Evolutionary conservation across 352 stramenopile genomes (phyloP), one percentile per base, ranked within the genome.

Genomic region (Phytopythium chamaehyphon): DNA sequence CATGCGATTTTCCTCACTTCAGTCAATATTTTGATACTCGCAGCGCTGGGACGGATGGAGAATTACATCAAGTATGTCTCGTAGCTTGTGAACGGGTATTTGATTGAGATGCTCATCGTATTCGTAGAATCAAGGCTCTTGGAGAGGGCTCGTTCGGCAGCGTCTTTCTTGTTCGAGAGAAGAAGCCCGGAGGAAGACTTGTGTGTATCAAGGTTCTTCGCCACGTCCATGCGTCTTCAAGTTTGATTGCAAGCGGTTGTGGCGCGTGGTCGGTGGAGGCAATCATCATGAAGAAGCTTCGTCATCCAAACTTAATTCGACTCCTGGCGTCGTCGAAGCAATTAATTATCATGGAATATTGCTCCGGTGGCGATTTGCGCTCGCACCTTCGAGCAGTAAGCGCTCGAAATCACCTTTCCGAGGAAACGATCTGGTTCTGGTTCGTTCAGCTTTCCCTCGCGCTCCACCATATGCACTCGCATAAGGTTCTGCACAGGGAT

Each of bases 311-410:
- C 64, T 86, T 98, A 57, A 89, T 98, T 33, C 76, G 77, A n/a
- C 92, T 96, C 57, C 61, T 90, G 12, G 66, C 89, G 24, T 63
- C 72, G 5, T 57, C 59, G 3, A 59, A 71, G 26, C 51, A 58
- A 85, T 90, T 75, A 49, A 96, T 98, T 40, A 78, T 96, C 42
- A 97, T 98, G 92, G 83, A 94, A 42, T 98, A 95, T 55, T 97
- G 86, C 57, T 88, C 96, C 18, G 88, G 89, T 10, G 69, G 73
- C 24, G 75, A 89, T 43, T 40, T 87, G n/a, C 57, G 57, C 14
- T 55, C 55, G 3, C 76, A 79, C 46, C 37, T 89, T 6, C 51
- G 40, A 12, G 37, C 15, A 35, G 40, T 35, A 3, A 16, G 35
- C 16, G 44, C 28, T 7, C 24, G 49, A 11, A n/a, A 19, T 6